Percentiles rank a stretch among this genome's conserved stretches.
Conservation (phyloP, 441 rosid species). For the Erysimum cheiri region DNA sequence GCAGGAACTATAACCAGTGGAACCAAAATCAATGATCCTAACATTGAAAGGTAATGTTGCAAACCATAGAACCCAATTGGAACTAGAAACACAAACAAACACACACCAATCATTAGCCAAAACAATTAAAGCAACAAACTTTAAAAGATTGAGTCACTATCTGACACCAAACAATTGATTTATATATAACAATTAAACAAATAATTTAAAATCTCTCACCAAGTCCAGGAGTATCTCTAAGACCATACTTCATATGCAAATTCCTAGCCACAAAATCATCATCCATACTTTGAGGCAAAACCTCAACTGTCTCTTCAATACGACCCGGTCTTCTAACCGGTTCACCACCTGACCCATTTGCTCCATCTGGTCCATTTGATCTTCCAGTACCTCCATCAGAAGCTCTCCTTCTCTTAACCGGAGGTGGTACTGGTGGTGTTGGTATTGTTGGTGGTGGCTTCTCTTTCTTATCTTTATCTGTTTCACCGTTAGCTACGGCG, state of each 20-base stretch:
- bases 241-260: constrained; percentile 85
- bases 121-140: constrained; percentile 24
- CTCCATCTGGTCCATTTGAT: constrained; percentile 49
- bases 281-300: constrained; percentile 65
- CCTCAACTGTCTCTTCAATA: constrained; percentile 66
- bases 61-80: constrained; percentile 93
- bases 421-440: constrained; percentile 7
- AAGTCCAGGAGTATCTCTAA: constrained; percentile 92
- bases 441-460: constrained; percentile 33
- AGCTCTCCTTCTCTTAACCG: constrained; percentile 77
- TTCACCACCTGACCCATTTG: constrained; percentile 48
- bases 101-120: constrained; percentile 19
- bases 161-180: constrained; percentile 31
- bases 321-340: constrained; percentile 65
- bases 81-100: constrained; percentile 58
- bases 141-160: constrained; percentile 18
- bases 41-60: constrained; percentile 91
- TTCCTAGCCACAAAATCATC: constrained; percentile 68
- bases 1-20: constrained; percentile 97
- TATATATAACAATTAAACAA: not conserved
- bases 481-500: constrained; percentile 47
- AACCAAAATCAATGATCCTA: constrained; percentile 89
- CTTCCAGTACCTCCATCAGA: constrained; percentile 62
- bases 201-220: constrained; percentile 51
- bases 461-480: constrained; percentile 42